Conservation (phyloP, 2,329 filamentous ascomycete genomes). For the Venturia oleaginea region DNA sequence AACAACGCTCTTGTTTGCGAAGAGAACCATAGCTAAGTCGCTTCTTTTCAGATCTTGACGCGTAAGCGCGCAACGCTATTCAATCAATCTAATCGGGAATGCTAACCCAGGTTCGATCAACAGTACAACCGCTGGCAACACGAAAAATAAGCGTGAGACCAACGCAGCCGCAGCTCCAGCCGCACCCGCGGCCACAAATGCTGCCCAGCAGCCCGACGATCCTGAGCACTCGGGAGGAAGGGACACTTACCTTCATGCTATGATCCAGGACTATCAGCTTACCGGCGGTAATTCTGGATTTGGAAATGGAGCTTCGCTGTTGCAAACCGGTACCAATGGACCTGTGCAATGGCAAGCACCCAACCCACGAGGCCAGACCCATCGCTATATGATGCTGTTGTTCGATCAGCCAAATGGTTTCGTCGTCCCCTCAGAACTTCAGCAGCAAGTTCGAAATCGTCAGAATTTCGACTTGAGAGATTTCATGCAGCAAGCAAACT, state of each 20-base stretch:
- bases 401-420: conserved; percentile 8
- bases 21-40: neutral
- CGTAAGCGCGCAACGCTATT: neutral
- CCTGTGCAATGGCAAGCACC: conserved; percentile 7
- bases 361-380: neutral
- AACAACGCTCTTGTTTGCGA: neutral
- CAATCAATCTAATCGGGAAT: neutral
- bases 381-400: conserved; percentile 8
- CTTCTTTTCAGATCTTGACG: neutral
- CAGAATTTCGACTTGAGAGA: conserved; percentile 6
- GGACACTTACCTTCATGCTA: conserved; percentile 1
- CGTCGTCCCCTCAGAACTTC: neutral
- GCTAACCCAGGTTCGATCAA: neutral
- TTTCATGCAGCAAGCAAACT: conserved; percentile 9
- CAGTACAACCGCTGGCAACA: neutral
- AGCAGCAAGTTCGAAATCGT: conserved; percentile 3
- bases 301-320: conserved; percentile 1
- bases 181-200: neutral
- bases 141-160: conserved; percentile 7
- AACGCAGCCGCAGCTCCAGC: neutral
- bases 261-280: conserved; percentile 10
- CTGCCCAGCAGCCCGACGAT: conserved; percentile 6
- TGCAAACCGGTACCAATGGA: conserved; percentile 4
- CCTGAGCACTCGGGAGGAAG: conserved; percentile 7
- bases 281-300: neutral